Base-by-base conservation (phyloP, 2,329 filamentous ascomycete species). In the Botrytis elliptica region DNA sequence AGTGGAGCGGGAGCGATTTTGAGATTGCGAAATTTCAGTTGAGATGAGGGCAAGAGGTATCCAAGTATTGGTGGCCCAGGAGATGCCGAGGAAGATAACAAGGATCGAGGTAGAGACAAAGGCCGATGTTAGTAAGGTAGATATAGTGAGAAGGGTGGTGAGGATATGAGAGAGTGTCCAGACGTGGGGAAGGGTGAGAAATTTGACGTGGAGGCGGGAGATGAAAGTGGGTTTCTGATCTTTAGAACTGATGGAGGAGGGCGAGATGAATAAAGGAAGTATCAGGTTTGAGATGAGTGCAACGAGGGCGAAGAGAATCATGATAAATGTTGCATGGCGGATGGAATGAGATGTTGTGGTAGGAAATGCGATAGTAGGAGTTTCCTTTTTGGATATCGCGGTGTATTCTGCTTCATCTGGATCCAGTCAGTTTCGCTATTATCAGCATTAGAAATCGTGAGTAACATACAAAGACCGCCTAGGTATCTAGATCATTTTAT, bases 31-130 rank as follows among this genome's bases (percentile, higher is more conserved):
- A 5, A 73, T 75, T 62, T 75, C 66, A 20, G 62, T 40, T 4
- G 66, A 67, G 18, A 75, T 71, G 6, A 75, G 49, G 16, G 74
- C 67, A n/a, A 68, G 49, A n/a, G 74, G 74, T 12, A 70, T 70
- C 74, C 74, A 75, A 4, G 49, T 40, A 4, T 66, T 68, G 12
- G 62, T 62, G 10, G 74, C 74, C 74, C 74, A 75, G 14, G 65
- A 60, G 33, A 75, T 66, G 12, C 74, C 74, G 10, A 75, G 36
- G 18, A 75, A 38, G 12, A 62, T 36, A 44, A 74, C 40, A 9
- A 73, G 63, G 20, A 65, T 59, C 16, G 63, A 64, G 20, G 73
- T 73, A 1, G 59, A 10, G 44, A 40, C 4, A 67, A 70, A 73
- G 6, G 33, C n/a, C 14, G 49, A 16, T 12, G 59, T 60, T 20